Conservation (phyloP, 208 protist species). For the Leishmania mexicana region DNA sequence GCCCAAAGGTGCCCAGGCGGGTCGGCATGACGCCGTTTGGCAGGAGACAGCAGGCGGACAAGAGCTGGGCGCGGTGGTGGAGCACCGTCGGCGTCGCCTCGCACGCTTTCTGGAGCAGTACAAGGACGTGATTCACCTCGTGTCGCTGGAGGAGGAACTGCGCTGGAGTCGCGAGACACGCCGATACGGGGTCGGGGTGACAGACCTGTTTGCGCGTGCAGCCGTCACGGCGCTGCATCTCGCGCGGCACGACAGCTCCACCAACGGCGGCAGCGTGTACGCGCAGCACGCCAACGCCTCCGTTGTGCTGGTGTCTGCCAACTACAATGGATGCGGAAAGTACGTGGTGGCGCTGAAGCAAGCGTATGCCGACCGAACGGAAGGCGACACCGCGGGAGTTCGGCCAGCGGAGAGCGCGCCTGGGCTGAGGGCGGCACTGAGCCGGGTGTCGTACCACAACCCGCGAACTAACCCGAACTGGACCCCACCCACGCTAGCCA, state of each 20-base stretch:
- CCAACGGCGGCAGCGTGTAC: conserved; percentile 23
- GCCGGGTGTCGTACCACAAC: conserved; percentile 82
- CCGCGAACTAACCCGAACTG: conserved; percentile 73
- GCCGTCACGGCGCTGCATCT: conserved; percentile 78
- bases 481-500: conserved; percentile 60
- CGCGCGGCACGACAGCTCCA: conserved; percentile 40
- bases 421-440: conserved; percentile 46
- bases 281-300: conserved; percentile 24
- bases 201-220: conserved; percentile 52
- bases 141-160: conserved; percentile 83
- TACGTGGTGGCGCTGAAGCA: conserved; percentile 70
- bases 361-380: conserved; percentile 11
- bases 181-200: conserved; percentile 73
- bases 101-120: conserved; percentile 64
- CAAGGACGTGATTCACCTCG: conserved; percentile 67
- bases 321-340: conserved; percentile 60
- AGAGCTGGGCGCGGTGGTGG: conserved; percentile 49
- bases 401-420: not conserved
- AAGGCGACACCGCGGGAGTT: not conserved
- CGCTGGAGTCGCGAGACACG: conserved; percentile 62
- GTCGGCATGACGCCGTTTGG: conserved; percentile 45
- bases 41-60: conserved; percentile 31
- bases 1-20: conserved; percentile 35
- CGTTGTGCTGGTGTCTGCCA: conserved; percentile 52
- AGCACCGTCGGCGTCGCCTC: conserved; percentile 55